A percentile compares a stretch with the other conserved stretches of the same genome.
Conservation (phyloP, 164 flowering plant genomes). For the Warburgia ugandensis region DNA sequence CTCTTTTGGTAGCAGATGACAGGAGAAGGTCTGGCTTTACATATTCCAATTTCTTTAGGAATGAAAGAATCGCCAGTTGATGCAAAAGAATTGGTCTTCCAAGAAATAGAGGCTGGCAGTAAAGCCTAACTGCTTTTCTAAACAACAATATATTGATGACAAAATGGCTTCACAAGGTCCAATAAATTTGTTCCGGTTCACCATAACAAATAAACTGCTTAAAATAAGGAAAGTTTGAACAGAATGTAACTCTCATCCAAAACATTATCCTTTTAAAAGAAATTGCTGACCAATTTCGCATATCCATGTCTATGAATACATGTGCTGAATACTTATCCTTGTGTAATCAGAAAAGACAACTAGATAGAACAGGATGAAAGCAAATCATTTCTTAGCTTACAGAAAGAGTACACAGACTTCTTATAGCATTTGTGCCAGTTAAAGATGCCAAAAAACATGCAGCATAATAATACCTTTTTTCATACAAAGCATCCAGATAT, state of each 20-base stretch:
- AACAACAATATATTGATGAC: neutral
- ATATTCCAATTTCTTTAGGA: too few relatives aligned
- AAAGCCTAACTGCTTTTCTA: neutral
- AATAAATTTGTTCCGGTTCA: too few relatives aligned
- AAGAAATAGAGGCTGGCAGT: too few relatives aligned
- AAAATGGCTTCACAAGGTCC: neutral
- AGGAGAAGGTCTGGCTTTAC: too few relatives aligned
- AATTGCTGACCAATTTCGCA: neutral
- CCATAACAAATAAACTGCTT: neutral
- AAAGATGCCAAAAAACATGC: neutral
- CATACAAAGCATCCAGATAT: constrained; percentile 63
- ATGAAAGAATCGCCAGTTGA: too few relatives aligned
- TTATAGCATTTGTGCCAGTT: neutral
- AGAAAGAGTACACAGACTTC: neutral
- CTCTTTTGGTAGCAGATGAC: too few relatives aligned
- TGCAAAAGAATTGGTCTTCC: too few relatives aligned
- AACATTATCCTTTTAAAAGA: neutral
- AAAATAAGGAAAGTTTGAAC: neutral
- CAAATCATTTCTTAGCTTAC: neutral
- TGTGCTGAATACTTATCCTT: neutral
- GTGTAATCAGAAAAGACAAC: neutral
- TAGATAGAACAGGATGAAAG: neutral
- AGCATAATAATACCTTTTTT: constrained; percentile 59
- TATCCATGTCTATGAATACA: neutral
- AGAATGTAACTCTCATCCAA: neutral